Conservation (phyloP, 352 stramenopile species). For the Phytophthora citricola region DNA sequence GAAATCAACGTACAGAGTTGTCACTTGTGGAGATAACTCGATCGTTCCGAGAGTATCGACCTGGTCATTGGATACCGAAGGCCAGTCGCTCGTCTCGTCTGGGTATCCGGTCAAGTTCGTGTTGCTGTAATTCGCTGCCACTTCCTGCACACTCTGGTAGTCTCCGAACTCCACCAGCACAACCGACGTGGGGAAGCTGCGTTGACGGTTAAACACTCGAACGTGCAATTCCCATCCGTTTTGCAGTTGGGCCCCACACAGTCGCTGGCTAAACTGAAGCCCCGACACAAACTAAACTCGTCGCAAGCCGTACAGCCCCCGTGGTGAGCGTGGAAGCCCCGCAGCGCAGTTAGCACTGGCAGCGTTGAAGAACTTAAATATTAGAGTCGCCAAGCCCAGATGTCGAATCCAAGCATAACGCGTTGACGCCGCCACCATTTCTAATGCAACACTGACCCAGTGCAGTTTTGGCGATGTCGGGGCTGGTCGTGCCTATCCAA, state of each 20-base stretch:
- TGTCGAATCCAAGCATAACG: constrained; percentile 5
- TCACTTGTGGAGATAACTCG: constrained; percentile 6
- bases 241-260: constrained; percentile 25
- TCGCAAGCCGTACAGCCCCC: constrained; percentile 23
- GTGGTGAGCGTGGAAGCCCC: constrained; percentile 24
- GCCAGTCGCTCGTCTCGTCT: constrained; percentile 6
- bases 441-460: constrained; percentile 4
- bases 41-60: constrained; percentile 14
- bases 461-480: background rate
- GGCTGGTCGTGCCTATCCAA: constrained; percentile 4
- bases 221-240: constrained; percentile 24
- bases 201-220: constrained; percentile 23
- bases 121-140: constrained; percentile 3
- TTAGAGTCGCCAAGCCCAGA: background rate
- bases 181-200: constrained; percentile 6
- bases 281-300: constrained; percentile 14
- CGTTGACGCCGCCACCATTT: constrained; percentile 6
- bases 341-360: constrained; percentile 11
- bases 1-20: constrained; percentile 11
- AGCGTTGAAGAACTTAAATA: background rate
- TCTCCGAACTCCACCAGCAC: constrained; percentile 33
- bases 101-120: constrained; percentile 3
- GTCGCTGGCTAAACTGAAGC: constrained; percentile 8
- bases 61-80: constrained; percentile 9
- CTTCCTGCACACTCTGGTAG: constrained; percentile 7